phyloP scores from a whole-genome alignment of 1,284 basidiomycete species.

The Ganoderma sinense region DNA sequence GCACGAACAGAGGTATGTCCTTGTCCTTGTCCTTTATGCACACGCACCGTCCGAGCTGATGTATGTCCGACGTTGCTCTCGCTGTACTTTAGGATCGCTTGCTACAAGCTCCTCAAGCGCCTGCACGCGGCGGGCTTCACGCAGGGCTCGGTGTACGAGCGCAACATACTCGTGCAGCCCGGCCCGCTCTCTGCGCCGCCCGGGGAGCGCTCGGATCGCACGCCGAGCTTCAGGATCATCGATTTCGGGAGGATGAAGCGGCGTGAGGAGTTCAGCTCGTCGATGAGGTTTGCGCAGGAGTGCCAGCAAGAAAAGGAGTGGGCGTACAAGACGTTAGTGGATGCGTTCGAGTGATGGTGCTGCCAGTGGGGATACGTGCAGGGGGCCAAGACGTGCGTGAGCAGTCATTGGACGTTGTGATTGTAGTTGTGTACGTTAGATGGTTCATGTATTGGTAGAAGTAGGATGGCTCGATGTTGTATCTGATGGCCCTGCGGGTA shows the following conservation, averaged over 20 bases:
- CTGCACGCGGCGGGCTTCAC: conserved; percentile 48
- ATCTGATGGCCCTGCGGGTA: too few relatives aligned
- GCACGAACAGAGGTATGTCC: background rate
- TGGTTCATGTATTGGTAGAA: too few relatives aligned
- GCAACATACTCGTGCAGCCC: conserved; percentile 54
- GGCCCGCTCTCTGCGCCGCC: conserved; percentile 49
- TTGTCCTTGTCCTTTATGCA: background rate
- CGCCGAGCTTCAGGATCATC: conserved; percentile 54
- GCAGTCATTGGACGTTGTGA: too few relatives aligned
- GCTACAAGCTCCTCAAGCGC: conserved; percentile 46
- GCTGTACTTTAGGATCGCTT: conserved; percentile 40
- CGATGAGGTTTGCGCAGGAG: background rate
- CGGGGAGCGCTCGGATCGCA: conserved; percentile 23
- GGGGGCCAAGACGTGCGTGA: too few relatives aligned
- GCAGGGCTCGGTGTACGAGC: conserved; percentile 48
- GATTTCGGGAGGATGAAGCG: conserved; percentile 51
- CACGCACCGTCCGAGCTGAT: background rate
- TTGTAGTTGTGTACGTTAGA: too few relatives aligned
- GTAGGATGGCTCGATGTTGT: too few relatives aligned
- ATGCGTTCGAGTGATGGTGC: background rate
- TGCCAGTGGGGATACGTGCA: too few relatives aligned
- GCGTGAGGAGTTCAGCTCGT: background rate
- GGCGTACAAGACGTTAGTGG: background rate
- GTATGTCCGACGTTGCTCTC: background rate
- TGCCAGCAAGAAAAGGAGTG: background rate